Base-by-base conservation (phyloP, 2,329 filamentous ascomycete genomes). In the Coniochaeta ligniaria region DNA sequence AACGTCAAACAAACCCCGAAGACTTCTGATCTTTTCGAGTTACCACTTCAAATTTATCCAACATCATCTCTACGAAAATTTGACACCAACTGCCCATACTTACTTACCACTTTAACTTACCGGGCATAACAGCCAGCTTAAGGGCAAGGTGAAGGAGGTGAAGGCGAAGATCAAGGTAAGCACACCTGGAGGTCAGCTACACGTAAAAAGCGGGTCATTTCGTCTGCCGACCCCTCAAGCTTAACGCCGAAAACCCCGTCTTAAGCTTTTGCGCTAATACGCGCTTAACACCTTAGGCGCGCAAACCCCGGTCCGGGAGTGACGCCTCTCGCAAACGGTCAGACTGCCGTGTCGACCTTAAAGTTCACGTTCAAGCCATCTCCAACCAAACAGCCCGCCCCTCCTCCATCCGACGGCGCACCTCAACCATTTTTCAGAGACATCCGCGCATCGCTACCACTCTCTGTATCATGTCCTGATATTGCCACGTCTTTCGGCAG, bases 401-500 rank as follows among this genome's bases (percentile, higher is more conserved):
- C 26, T 12, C n/a, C 31, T 35, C 11, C 31, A 38, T 57, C 54
- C 35, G 16, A 8, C 31, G n/a, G 16, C 9, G 6, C n/a, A 4
- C 20, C 4, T 1, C 31, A 35, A 20, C 54, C 35, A 35, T 36
- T 38, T 57, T 22, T 17, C n/a, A 36, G 54, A 22, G 31, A 16
- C 24, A 17, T 31, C 47, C 31, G 24, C 24, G n/a, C 47, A 28
- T 52, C 43, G 8, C 12, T 28, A 28, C 11, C 26, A 11, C 47
- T 17, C 2, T 16, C 12, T 33, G 38, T 64, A 63, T 60, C 60
- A 67, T 67, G 65, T 66, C 62, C 60, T 66, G 60, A 63, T 56
- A 57, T 38, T 35, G 22, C 31, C 28, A 59, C 61, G 55, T 58
- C 36, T 60, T 36, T 55, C 62, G 63, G 63, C 62, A 65, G 57